phyloP scores from a whole-genome alignment of 352 stramenopile species.

The Thraustotheca clavata region DNA sequence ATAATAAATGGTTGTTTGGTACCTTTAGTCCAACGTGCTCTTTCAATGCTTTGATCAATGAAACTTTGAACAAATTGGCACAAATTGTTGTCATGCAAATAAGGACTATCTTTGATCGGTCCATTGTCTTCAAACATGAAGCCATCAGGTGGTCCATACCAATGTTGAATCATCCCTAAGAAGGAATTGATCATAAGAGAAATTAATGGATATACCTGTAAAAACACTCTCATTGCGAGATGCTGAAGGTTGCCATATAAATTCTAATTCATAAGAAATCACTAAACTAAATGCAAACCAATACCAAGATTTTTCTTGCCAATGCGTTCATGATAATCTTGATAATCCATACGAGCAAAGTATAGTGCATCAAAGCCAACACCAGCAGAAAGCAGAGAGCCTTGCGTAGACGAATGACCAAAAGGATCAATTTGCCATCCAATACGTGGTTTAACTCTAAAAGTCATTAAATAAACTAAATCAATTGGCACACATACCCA shows the following conservation, averaged over 20 bases:
- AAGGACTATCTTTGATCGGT: constrained; percentile 78
- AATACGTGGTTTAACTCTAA: constrained; percentile 85
- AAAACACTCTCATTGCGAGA: constrained; percentile 53
- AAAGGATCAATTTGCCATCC: constrained; percentile 99
- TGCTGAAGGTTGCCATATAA: constrained; percentile 90
- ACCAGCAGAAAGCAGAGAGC: constrained; percentile 80
- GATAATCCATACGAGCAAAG: constrained; percentile 97
- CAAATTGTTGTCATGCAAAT: constrained; percentile 85
- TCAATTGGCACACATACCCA: constrained; percentile 25
- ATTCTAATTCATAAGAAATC: constrained; percentile 54
- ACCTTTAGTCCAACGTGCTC: constrained; percentile 56
- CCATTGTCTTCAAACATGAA: constrained; percentile 71
- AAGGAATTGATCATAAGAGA: constrained; percentile 43
- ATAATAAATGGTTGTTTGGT: constrained; percentile 1
- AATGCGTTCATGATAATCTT: constrained; percentile 89
- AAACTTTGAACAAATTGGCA: constrained; percentile 79
- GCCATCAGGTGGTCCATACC: constrained; percentile 61
- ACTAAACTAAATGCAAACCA: neutral
- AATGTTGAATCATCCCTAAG: constrained; percentile 79
- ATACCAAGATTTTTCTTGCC: constrained; percentile 52
- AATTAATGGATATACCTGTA: neutral
- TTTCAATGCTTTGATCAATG: constrained; percentile 51
- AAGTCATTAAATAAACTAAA: neutral
- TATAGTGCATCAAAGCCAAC: constrained; percentile 96
- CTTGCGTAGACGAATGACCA: constrained; percentile 87